Evolutionary conservation across 2,329 filamentous ascomycete genomes (phyloP).

Genomic region (Xylariaceae sp.): DNA sequence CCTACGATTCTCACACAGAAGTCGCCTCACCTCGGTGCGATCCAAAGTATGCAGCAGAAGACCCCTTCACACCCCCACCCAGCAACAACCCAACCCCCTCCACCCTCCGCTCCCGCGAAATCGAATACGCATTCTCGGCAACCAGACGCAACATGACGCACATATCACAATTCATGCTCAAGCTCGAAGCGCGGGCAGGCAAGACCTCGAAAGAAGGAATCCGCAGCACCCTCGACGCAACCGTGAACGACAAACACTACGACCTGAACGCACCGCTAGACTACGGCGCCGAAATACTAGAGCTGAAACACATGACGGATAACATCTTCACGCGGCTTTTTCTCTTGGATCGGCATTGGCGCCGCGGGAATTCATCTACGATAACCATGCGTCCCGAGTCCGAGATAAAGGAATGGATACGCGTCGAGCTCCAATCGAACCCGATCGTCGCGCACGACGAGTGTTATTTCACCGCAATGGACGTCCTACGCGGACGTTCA

Average conservation of each 20-base stretch:
- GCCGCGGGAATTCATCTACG: neutral
- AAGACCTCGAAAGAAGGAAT: conserved; percentile 29
- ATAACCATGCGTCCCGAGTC: conserved; percentile 23
- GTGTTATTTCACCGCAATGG: conserved; percentile 25
- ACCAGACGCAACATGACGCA: conserved; percentile 25
- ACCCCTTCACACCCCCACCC: neutral
- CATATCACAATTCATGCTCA: conserved; percentile 29
- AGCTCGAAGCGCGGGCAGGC: conserved; percentile 27
- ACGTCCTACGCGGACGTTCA: conserved; percentile 17
- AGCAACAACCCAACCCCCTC: neutral
- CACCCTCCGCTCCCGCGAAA: conserved; percentile 14
- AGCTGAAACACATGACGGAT: conserved; percentile 22
- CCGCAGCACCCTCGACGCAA: conserved; percentile 28
- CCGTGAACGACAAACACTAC: conserved; percentile 17
- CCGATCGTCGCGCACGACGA: conserved; percentile 18
- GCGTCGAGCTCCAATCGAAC: conserved; percentile 19
- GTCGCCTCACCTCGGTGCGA: too few species aligned
- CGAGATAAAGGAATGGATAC: conserved; percentile 21
- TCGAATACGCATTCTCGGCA: conserved; percentile 18
- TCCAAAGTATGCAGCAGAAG: neutral
- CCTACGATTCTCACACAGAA: too few species aligned
- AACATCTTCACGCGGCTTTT: conserved; percentile 23
- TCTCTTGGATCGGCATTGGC: conserved; percentile 26
- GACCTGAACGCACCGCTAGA: neutral
- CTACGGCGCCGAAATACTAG: conserved; percentile 21